phyloP scores from a whole-genome alignment of 2,329 filamentous ascomycete species.

The Botryotinia globosa region DNA sequence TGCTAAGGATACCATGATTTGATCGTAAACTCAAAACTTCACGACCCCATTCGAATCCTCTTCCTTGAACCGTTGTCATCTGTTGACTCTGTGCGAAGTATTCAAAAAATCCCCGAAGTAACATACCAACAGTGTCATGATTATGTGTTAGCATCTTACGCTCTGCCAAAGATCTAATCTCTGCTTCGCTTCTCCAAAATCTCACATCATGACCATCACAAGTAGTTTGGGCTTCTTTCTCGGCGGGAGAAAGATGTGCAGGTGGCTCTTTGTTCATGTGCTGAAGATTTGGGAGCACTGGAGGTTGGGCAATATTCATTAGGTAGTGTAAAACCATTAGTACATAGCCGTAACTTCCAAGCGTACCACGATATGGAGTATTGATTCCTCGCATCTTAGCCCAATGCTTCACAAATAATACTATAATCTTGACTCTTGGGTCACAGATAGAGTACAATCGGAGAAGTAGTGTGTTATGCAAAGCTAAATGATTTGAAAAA shows the following conservation, averaged over 20 bases:
- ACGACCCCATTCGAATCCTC: conserved; percentile 75
- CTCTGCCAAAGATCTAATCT: conserved; percentile 61
- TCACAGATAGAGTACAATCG: conserved; percentile 82
- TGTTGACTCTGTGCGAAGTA: conserved; percentile 68
- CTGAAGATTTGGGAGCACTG: conserved; percentile 83
- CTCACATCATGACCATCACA: conserved; percentile 68
- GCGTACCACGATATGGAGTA: conserved; percentile 77
- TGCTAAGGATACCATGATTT: conserved; percentile 65
- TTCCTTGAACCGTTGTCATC: conserved; percentile 50
- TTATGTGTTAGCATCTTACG: conserved; percentile 65
- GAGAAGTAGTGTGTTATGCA: conserved; percentile 80
- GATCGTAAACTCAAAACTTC: conserved; percentile 78
- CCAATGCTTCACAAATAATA: conserved; percentile 89
- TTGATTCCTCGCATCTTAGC: conserved; percentile 84
- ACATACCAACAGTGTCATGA: conserved; percentile 62
- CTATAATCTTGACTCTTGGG: conserved; percentile 70
- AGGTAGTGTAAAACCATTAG: conserved; percentile 91
- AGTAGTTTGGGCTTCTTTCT: conserved; percentile 40
- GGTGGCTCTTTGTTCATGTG: conserved; percentile 48
- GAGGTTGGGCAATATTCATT: conserved; percentile 75
- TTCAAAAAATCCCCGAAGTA: conserved; percentile 82
- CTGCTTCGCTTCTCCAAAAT: conserved; percentile 74
- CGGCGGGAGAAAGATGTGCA: conserved; percentile 43
- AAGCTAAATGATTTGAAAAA: conserved; percentile 77
- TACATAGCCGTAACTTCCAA: conserved; percentile 89